These are phyloP conservation scores for Lactarius sanguifluus DNA, from an alignment of 768 basidiomycete species.

Conservation along the genomic window DNA sequence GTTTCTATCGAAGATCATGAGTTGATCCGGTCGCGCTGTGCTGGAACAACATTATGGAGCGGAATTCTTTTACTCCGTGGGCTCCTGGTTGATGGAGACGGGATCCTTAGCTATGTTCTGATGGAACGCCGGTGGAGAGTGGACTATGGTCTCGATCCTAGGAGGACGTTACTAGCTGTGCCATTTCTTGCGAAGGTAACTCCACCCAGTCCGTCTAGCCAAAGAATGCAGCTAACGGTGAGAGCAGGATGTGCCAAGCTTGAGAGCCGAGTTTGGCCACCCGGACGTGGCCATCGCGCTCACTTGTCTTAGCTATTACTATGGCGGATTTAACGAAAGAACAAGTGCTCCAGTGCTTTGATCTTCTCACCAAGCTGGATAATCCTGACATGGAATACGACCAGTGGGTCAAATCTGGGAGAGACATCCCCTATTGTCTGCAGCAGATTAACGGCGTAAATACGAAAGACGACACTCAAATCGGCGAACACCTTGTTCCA, in stretches of 20 bases:
- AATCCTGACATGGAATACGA: constrained; percentile 45
- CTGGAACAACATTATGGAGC: constrained; percentile 35
- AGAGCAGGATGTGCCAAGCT: constrained; percentile 44
- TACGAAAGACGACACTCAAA: constrained; percentile 40
- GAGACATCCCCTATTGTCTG: constrained; percentile 36
- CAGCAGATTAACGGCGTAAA: constrained; percentile 43
- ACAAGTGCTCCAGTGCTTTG: constrained; percentile 42
- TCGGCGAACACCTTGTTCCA: constrained; percentile 34
- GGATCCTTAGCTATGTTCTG: constrained; percentile 42
- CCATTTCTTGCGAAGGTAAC: constrained; percentile 46
- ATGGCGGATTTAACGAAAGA: constrained; percentile 42
- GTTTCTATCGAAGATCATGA: not conserved
- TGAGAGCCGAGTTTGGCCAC: constrained; percentile 51
- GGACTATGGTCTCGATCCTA: constrained; percentile 47
- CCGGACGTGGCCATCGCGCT: constrained; percentile 48
- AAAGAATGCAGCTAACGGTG: not conserved
- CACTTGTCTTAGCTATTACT: constrained; percentile 52
- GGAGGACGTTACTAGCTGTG: constrained; percentile 48
- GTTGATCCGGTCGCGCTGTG: not conserved
- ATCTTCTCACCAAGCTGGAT: constrained; percentile 41
- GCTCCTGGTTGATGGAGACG: constrained; percentile 38
- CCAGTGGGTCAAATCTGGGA: constrained; percentile 37
- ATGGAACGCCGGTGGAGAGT: constrained; percentile 48
- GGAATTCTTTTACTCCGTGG: constrained; percentile 46
- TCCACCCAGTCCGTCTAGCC: not conserved